Percentiles rank a stretch among this genome's conserved stretches.
Evolutionary conservation across 257 asterid genomes (phyloP).

Genomic region (Fraxinus americana): DNA sequence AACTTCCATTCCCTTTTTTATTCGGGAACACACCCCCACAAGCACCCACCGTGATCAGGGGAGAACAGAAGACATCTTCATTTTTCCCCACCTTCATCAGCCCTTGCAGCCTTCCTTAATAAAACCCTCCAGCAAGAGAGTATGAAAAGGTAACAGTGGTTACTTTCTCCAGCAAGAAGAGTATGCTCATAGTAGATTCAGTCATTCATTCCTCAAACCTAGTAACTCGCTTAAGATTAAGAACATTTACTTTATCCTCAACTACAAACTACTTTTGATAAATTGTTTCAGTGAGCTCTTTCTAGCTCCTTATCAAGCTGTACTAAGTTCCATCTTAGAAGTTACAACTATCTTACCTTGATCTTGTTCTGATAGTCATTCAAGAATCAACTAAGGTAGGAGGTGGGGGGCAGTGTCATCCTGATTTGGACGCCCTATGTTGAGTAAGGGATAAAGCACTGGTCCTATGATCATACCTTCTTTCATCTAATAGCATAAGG

Average conservation of each 20-base stretch:
- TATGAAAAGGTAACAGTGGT: neutral
- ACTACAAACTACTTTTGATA: neutral
- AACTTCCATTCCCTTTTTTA: neutral
- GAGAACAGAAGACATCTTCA: neutral
- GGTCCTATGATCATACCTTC: neutral
- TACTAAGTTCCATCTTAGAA: neutral
- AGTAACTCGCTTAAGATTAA: neutral
- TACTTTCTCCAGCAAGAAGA: neutral
- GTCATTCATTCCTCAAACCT: neutral
- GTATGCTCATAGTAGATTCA: neutral
- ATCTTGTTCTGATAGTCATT: neutral
- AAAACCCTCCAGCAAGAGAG: neutral
- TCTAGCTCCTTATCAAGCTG: neutral
- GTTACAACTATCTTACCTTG: neutral
- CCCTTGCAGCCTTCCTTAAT: neutral
- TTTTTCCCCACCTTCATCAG: neutral
- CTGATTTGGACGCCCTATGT: neutral
- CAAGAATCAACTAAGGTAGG: neutral
- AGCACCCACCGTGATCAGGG: neutral
- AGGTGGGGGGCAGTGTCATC: neutral
- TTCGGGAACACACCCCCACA: neutral
- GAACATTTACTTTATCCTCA: neutral
- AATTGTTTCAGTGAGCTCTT: neutral
- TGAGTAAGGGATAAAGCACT: neutral
- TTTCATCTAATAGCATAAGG: neutral